Evolutionary conservation across 2,329 filamentous ascomycete genomes (phyloP).

Genomic region (Bipolaris cookei): DNA sequence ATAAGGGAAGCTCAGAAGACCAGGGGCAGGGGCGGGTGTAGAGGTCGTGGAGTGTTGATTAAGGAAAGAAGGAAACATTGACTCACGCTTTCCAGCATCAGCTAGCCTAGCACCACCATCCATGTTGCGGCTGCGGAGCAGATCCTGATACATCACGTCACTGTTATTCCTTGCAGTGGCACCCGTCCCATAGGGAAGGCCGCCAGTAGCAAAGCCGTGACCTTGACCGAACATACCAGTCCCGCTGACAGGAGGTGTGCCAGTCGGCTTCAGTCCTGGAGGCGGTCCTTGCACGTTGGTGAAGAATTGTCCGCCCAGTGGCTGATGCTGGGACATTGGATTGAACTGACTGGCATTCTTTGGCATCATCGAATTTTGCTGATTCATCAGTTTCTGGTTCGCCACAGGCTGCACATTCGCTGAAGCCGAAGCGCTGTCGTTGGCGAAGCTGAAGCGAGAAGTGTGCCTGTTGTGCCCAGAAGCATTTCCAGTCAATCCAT

Average conservation of each 20-base stretch:
- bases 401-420: constrained; percentile 76
- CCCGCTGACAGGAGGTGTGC: constrained; percentile 82
- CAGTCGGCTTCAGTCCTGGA: constrained; percentile 91
- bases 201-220: constrained; percentile 76
- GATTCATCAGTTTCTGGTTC: constrained; percentile 80
- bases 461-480: constrained; percentile 79
- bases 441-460: constrained; percentile 86
- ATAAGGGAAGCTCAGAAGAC: constrained; percentile 90
- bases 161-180: constrained; percentile 74
- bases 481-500: constrained; percentile 62
- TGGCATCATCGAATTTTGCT: constrained; percentile 86
- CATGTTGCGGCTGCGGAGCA: constrained; percentile 71
- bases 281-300: constrained; percentile 88
- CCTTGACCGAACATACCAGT: constrained; percentile 88
- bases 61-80: constrained; percentile 90
- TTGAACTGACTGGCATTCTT: constrained; percentile 56
- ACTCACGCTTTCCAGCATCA: constrained; percentile 97
- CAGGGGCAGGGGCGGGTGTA: constrained; percentile 85
- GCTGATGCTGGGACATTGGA: constrained; percentile 60
- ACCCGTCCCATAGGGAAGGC: constrained; percentile 66
- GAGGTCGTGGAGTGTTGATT: constrained; percentile 84
- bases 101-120: constrained; percentile 72
- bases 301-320: constrained; percentile 73
- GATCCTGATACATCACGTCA: constrained; percentile 76
- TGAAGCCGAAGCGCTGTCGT: constrained; percentile 67